Evolutionary conservation across 495 filamentous ascomycete genomes (phyloP).

Genomic region (Acidomyces sp.): DNA sequence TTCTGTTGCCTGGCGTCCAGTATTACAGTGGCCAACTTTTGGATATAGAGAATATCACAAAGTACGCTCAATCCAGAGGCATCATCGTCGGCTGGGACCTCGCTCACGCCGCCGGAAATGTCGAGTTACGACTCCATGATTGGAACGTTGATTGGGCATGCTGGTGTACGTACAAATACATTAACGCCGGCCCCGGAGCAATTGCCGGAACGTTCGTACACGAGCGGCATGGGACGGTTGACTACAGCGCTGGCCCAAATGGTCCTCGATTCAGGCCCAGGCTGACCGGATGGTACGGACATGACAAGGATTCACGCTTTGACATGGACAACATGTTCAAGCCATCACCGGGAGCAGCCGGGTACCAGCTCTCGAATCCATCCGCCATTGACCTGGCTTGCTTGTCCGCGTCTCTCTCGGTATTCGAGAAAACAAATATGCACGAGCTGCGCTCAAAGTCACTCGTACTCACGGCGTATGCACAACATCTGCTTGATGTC

Average conservation of each 20-base stretch:
- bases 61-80: conserved; percentile 55
- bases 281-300: conserved; percentile 77
- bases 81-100: conserved; percentile 88
- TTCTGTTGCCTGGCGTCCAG: conserved; percentile 81
- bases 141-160: conserved; percentile 90
- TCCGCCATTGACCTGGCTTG: conserved; percentile 53
- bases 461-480: conserved; percentile 58
- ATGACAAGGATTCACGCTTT: conserved; percentile 61
- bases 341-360: conserved; percentile 53
- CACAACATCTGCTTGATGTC: conserved; percentile 51
- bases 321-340: conserved; percentile 62
- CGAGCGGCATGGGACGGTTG: conserved; percentile 39
- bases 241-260: conserved; percentile 9
- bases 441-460: conserved; percentile 57
- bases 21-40: conserved; percentile 89
- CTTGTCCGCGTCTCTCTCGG: conserved; percentile 58
- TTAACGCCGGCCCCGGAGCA: conserved; percentile 77
- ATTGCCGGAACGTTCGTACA: conserved; percentile 78
- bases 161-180: conserved; percentile 96
- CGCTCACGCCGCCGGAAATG: conserved; percentile 86
- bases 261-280: conserved; percentile 38
- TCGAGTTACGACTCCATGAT: conserved; percentile 65
- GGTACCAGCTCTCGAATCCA: conserved; percentile 49
- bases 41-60: conserved; percentile 72
- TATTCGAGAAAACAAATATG: conserved; percentile 66